Evolutionary conservation across 1,284 basidiomycete genomes (phyloP).

Genomic region (Apiotrichum porosum): DNA sequence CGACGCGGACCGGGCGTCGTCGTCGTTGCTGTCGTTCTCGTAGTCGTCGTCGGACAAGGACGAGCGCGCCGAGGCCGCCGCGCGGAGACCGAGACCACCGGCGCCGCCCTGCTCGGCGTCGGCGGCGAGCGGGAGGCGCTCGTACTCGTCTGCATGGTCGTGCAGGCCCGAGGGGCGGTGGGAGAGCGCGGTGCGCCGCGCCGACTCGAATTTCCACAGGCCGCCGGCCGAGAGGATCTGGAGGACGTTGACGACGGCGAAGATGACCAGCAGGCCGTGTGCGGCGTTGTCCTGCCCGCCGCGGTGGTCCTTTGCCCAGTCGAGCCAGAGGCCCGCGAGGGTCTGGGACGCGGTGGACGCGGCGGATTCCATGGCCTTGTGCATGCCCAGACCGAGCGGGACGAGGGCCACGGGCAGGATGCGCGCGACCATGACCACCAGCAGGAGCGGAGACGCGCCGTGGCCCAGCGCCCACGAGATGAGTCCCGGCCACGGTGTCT

Average conservation of each 20-base stretch:
- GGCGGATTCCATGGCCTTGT: constrained; percentile 70
- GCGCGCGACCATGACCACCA: constrained; percentile 68
- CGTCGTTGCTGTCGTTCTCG: constrained; percentile 6
- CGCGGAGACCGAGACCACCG: neutral
- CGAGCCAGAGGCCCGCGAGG: constrained; percentile 61
- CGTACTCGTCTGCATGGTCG: constrained; percentile 18
- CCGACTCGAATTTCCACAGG: constrained; percentile 50
- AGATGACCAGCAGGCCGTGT: constrained; percentile 57
- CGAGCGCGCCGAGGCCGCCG: neutral
- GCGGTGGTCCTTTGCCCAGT: constrained; percentile 44
- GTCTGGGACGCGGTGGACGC: constrained; percentile 68
- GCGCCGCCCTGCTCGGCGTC: constrained; percentile 9
- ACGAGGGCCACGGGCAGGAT: constrained; percentile 67
- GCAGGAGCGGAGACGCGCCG: constrained; percentile 65
- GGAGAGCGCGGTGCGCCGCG: constrained; percentile 3
- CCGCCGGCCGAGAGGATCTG: constrained; percentile 57
- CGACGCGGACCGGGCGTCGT: neutral
- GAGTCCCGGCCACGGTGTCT: constrained; percentile 60
- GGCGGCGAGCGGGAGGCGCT: constrained; percentile 20
- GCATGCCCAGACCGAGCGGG: constrained; percentile 69
- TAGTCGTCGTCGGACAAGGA: constrained; percentile 8
- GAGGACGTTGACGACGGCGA: constrained; percentile 58
- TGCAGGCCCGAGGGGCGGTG: neutral
- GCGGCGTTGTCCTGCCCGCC: constrained; percentile 17
- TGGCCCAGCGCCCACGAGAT: constrained; percentile 62